phyloP scores from a whole-genome alignment of 2,329 filamentous ascomycete species.

The Alternaria tenuissima region DNA sequence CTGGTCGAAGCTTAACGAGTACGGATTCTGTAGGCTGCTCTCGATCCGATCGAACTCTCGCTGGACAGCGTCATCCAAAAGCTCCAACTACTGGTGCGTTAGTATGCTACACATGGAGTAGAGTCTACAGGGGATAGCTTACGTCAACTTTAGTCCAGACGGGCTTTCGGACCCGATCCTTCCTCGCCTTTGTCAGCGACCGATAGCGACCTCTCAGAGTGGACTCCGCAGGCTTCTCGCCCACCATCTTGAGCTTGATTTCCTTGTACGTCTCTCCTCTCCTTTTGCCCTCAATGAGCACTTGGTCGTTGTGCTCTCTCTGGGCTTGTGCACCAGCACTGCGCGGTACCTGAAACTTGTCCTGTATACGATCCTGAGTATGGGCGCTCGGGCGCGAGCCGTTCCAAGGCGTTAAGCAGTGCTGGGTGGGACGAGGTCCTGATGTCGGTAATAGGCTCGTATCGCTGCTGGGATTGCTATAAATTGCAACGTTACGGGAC shows the following conservation, averaged over 20 bases:
- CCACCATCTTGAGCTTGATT: constrained; percentile 64
- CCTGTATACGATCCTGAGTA: constrained; percentile 3
- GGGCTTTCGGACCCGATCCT: constrained; percentile 70
- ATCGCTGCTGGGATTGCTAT: not conserved
- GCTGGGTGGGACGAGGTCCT: not conserved
- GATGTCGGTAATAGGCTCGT: not conserved
- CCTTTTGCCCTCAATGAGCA: constrained; percentile 63
- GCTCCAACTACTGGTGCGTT: constrained; percentile 28
- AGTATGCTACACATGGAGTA: constrained; percentile 3
- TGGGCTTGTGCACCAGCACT: constrained; percentile 10
- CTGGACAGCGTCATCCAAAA: constrained; percentile 35
- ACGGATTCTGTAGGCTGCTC: constrained; percentile 12
- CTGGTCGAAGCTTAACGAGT: constrained; percentile 20
- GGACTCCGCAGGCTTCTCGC: constrained; percentile 72
- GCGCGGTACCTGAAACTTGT: constrained; percentile 6
- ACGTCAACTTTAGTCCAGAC: constrained; percentile 71
- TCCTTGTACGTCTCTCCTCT: constrained; percentile 70
- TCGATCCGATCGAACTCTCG: constrained; percentile 33
- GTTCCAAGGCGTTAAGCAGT: not conserved
- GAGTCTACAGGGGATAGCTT: constrained; percentile 50
- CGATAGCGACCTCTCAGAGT: constrained; percentile 75
- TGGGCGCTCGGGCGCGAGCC: not conserved
- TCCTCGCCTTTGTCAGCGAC: constrained; percentile 69
- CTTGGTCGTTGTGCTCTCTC: constrained; percentile 37
- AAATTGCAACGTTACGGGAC: not conserved